Evolutionary conservation across 2,329 filamentous ascomycete species (phyloP), one percentile per base, ranked within the genome.

Genomic region (Xylaria sp.): DNA sequence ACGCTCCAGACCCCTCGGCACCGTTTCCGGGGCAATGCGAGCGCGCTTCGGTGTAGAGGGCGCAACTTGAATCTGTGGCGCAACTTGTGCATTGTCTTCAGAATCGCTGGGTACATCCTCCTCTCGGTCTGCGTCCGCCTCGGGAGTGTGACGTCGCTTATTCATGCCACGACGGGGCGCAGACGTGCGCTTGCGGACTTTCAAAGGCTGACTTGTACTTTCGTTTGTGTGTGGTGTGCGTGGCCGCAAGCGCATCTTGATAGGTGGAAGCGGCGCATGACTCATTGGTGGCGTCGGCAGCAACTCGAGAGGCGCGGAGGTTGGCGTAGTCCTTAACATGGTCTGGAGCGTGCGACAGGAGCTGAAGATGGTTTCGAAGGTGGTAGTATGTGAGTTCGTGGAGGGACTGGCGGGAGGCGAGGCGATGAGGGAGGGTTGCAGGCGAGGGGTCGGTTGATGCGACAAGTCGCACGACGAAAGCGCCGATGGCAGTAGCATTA

Each of bases 311-410:
- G 71, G 63, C 48, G 69, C 50, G 19, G 66, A 66, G 18, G 66
- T 67, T 18, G 70, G 65, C 11, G 79, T 74, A 3, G 75, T 66
- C 30, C 78, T 73, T 61, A 86, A 78, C 67, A 86, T 81, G 2
- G 80, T 80, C 68, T 87, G 84, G 0, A 87, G 79, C 4, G 80
- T 82, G 71, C 82, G 83, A 70, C 84, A 87, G 52, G 83, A 82
- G 61, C 76, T 79, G 72, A 84, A 80, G 68, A 87, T 79, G 72
- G 81, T 82, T 69, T 76, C 77, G 65, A 85, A 74, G 18, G 80
- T 74, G 37, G 37, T 30, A 55, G 73, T 74, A 61, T 79, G 75
- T 19, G 79, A 71, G 46, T 77, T 78, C 35, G 76, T 74, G 4
- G 81, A 79, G 57, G 83, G 81, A 71, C 81, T 81, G 66, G 83